These are phyloP conservation scores for Myriosclerotinia curreyana DNA, from an alignment of 2,329 filamentous ascomycete genomes.

Conservation along the genomic window DNA sequence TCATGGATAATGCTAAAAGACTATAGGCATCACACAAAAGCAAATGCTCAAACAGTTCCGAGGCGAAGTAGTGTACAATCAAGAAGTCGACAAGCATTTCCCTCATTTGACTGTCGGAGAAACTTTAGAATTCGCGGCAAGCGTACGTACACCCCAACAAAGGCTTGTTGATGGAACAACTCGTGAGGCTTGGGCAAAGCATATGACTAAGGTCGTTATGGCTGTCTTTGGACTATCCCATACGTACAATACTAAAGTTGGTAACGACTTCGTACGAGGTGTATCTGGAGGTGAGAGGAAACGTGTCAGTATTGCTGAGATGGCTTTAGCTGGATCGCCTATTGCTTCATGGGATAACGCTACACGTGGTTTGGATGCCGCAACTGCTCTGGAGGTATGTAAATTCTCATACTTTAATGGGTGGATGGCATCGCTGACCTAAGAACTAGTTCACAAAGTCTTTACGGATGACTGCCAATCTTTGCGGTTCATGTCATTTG, in stretches of 20 bases:
- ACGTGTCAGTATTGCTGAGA: constrained; percentile 79
- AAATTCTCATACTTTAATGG: not conserved
- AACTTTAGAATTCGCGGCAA: constrained; percentile 70
- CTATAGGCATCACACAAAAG: constrained; percentile 46
- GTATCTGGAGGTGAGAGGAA: constrained; percentile 72
- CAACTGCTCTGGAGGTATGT: constrained; percentile 57
- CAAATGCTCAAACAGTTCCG: constrained; percentile 59
- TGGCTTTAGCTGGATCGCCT: constrained; percentile 56
- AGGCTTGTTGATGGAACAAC: constrained; percentile 54
- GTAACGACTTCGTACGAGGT: constrained; percentile 68
- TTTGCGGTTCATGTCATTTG: constrained; percentile 58
- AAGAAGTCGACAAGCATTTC: constrained; percentile 74
- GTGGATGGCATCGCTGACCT: not conserved
- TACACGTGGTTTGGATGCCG: constrained; percentile 70
- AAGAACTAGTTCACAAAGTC: constrained; percentile 60
- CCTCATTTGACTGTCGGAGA: constrained; percentile 72
- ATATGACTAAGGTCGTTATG: constrained; percentile 57
- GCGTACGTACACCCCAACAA: constrained; percentile 63
- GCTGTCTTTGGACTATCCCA: constrained; percentile 68
- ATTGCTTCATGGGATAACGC: constrained; percentile 38
- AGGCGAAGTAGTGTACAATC: constrained; percentile 69
- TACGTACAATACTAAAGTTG: constrained; percentile 69
- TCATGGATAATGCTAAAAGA: constrained; percentile 47
- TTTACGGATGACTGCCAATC: constrained; percentile 62
- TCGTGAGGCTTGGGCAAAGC: constrained; percentile 49